Percentiles rank a stretch among this genome's conserved stretches.
Evolutionary conservation across 2,329 filamentous ascomycete genomes (phyloP).

Genomic region (Aschersonia sp.): DNA sequence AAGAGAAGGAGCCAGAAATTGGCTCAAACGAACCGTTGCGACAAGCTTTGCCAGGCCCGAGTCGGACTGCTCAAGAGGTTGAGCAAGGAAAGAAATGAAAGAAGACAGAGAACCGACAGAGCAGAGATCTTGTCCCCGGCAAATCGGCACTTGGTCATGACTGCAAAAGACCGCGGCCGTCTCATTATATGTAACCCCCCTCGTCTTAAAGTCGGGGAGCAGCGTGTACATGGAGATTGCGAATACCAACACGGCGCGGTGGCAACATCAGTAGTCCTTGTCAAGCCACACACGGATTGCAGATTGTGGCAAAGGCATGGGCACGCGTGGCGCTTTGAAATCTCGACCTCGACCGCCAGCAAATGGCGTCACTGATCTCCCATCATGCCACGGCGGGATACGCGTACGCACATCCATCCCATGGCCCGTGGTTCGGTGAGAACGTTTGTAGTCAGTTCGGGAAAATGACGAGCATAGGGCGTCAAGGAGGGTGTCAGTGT

Average conservation of each 20-base stretch:
- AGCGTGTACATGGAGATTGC: not conserved
- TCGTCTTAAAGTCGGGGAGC: not conserved
- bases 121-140: too few species aligned
- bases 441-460: too few species aligned
- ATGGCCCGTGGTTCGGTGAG: too few species aligned
- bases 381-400: not conserved
- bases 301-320: not conserved
- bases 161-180: not conserved
- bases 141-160: not conserved
- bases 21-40: not conserved
- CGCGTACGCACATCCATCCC: not conserved
- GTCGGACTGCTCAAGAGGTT: not conserved
- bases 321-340: not conserved
- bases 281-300: constrained; percentile 1
- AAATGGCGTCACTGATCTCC: not conserved
- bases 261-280: not conserved
- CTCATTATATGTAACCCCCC: not conserved
- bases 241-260: not conserved
- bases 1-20: not conserved
- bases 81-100: too few species aligned
- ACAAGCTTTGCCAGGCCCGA: not conserved
- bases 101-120: too few species aligned
- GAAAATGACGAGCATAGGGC: not conserved
- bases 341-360: not conserved
- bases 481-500: not conserved